Evolutionary conservation across 2,329 filamentous ascomycete genomes (phyloP).

Genomic region (Hypoxylon sp.): DNA sequence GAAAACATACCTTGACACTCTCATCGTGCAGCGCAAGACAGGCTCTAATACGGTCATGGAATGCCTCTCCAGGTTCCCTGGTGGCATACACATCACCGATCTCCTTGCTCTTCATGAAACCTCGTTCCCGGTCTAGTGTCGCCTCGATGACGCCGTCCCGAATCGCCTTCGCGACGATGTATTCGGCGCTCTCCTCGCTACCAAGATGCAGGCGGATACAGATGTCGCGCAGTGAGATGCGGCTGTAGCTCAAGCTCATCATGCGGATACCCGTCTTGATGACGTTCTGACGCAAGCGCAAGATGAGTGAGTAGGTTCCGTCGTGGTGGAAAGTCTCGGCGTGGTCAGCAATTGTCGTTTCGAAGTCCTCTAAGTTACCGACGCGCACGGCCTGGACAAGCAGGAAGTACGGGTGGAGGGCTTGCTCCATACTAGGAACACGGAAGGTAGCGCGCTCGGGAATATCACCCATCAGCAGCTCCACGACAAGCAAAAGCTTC

Average conservation of each 20-base stretch:
- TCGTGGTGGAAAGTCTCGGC: conserved; percentile 90
- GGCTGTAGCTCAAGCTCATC: conserved; percentile 98
- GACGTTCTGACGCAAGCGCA: conserved; percentile 96
- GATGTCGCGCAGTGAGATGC: conserved; percentile 96
- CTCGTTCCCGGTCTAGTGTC: conserved; percentile 91
- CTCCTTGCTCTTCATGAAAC: conserved; percentile 99
- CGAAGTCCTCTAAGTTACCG: conserved; percentile 94
- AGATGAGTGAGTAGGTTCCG: conserved; percentile 93
- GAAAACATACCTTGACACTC: conserved; percentile 86
- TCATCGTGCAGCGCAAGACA: conserved; percentile 95
- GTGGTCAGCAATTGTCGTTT: conserved; percentile 86
- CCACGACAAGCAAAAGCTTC: conserved; percentile 96
- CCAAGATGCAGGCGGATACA: conserved; percentile 94
- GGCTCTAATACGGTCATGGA: conserved; percentile 95
- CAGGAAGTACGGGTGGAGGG: conserved; percentile 92
- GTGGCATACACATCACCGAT: conserved; percentile 97
- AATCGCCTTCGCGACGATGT: conserved; percentile 99
- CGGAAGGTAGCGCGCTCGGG: conserved; percentile 96
- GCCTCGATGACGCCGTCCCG: conserved; percentile 98
- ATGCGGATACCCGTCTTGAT: conserved; percentile 99
- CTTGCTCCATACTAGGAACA: conserved; percentile 86
- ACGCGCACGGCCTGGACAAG: conserved; percentile 96
- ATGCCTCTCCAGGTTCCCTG: conserved; percentile 93
- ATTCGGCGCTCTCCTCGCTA: conserved; percentile 97
- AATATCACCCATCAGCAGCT: conserved; percentile 98